Evolutionary conservation across 2,329 filamentous ascomycete species (phyloP).

Genomic region (Lachnellula occidentalis): DNA sequence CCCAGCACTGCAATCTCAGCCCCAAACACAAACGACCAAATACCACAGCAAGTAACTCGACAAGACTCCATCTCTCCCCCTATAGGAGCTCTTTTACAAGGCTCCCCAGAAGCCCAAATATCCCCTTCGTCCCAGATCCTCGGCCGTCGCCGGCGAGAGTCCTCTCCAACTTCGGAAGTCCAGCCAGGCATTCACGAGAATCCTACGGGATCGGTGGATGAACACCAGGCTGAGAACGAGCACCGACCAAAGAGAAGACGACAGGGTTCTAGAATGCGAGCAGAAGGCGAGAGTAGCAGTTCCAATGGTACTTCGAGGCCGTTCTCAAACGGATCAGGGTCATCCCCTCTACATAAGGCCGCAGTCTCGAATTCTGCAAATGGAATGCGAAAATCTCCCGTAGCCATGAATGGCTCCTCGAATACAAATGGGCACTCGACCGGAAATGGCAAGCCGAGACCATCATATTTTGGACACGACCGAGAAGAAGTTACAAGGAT

Average conservation of each 20-base stretch:
- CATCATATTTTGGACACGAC: slow-evolving; percentile 73
- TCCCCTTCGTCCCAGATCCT: slow-evolving; percentile 37
- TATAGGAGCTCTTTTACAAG: slow-evolving; percentile 22
- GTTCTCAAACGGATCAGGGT: slow-evolving; percentile 51
- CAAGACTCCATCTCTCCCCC: slow-evolving; percentile 16
- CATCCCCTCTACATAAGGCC: slow-evolving; percentile 40
- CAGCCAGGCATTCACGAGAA: slow-evolving; percentile 28
- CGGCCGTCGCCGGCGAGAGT: slow-evolving; percentile 46
- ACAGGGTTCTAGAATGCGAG: slow-evolving; percentile 54
- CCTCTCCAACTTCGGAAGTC: slow-evolving; percentile 35
- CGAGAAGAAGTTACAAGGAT: slow-evolving; percentile 90
- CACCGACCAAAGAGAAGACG: slow-evolving; percentile 54
- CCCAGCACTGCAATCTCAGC: slow-evolving; percentile 42
- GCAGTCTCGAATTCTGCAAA: slow-evolving; percentile 38
- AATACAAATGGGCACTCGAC: slow-evolving; percentile 26
- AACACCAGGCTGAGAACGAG: slow-evolving; percentile 16
- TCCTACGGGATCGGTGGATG: slow-evolving; percentile 20
- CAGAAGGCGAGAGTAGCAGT: slow-evolving; percentile 49
- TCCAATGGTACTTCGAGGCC: slow-evolving; percentile 50
- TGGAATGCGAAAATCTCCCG: slow-evolving; percentile 41
- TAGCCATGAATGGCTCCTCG: slow-evolving; percentile 51
- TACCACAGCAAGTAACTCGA: background rate
- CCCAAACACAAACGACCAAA: slow-evolving; percentile 27
- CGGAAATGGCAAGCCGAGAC: slow-evolving; percentile 14
- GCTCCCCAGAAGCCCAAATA: slow-evolving; percentile 31